These are phyloP conservation scores for Evansstolkia leycettana DNA, from an alignment of 495 filamentous ascomycete species.

Conservation along the genomic window DNA sequence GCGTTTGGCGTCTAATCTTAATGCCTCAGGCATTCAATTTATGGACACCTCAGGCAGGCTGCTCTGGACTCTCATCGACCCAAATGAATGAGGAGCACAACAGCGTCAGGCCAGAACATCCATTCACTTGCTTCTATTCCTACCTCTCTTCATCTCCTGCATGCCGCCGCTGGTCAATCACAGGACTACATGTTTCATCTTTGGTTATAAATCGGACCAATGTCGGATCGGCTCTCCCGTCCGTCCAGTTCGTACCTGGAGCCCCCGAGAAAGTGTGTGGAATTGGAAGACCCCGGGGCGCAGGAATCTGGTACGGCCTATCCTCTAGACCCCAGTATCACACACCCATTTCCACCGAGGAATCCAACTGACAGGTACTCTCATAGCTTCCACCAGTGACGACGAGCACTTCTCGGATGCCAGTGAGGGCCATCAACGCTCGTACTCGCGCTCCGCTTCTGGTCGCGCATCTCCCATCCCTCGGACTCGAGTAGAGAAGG, in stretches of 20 bases:
- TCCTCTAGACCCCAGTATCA: neutral
- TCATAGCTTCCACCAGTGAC: constrained; percentile 49
- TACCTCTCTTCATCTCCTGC: neutral
- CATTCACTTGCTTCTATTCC: constrained; percentile 1
- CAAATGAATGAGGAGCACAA: constrained; percentile 14
- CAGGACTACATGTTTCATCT: constrained; percentile 6
- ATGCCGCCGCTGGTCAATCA: neutral
- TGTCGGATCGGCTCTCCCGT: constrained; percentile 31
- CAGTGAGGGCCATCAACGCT: constrained; percentile 46
- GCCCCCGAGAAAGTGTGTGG: constrained; percentile 52
- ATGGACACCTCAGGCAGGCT: no score
- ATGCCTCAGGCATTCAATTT: constrained; percentile 18
- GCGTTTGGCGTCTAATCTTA: constrained; percentile 8
- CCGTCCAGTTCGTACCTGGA: constrained; percentile 36
- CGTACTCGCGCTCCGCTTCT: constrained; percentile 20
- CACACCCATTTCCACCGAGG: neutral
- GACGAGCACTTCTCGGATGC: constrained; percentile 90
- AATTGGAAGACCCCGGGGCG: constrained; percentile 65
- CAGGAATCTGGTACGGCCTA: constrained; percentile 59
- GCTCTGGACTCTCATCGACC: constrained; percentile 26
- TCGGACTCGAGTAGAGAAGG: constrained; percentile 47
- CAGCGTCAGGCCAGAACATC: constrained; percentile 13
- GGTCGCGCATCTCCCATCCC: constrained; percentile 44
- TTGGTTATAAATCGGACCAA: constrained; percentile 12
- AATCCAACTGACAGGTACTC: neutral